A percentile compares a stretch with the other conserved stretches of the same genome.
These are phyloP conservation scores for Rhytidiadelphus loreus DNA, from an alignment of 225 moss, liverwort and hornwort species.

Conservation along the genomic window DNA sequence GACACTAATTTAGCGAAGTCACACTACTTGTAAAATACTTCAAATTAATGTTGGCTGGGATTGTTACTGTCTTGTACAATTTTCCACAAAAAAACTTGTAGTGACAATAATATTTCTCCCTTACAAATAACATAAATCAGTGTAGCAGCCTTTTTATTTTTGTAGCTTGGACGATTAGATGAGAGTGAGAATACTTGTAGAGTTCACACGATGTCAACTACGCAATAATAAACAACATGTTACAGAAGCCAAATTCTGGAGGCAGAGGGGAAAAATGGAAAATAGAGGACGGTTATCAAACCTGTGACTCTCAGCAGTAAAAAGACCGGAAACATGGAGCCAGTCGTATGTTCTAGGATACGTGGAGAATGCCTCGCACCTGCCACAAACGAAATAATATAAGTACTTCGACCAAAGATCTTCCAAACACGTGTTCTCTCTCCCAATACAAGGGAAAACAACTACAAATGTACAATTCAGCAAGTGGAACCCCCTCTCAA, in stretches of 20 bases:
- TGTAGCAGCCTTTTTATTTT: no score
- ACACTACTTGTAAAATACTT: not conserved
- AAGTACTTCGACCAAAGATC: not conserved
- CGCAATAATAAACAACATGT: not conserved
- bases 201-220: not conserved
- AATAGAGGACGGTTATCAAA: not conserved
- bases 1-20: not conserved
- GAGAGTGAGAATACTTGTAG: not conserved
- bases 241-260: not conserved
- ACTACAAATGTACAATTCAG: not conserved
- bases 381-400: constrained; percentile 3
- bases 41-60: not conserved
- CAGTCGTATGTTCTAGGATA: constrained; percentile 74
- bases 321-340: constrained; percentile 57
- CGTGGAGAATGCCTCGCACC: constrained; percentile 83
- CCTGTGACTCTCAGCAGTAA: constrained; percentile 75
- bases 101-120: not conserved
- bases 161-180: not conserved
- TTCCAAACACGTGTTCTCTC: not conserved
- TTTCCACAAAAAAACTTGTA: not conserved
- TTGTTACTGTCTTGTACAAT: not conserved
- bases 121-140: not conserved
- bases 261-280: not conserved
- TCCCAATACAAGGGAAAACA: not conserved
- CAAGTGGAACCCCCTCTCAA: no score